Evolutionary conservation across 2,329 filamentous ascomycete genomes (phyloP), one percentile per base, ranked within the genome.

Genomic region (Penicillium vulpinum): DNA sequence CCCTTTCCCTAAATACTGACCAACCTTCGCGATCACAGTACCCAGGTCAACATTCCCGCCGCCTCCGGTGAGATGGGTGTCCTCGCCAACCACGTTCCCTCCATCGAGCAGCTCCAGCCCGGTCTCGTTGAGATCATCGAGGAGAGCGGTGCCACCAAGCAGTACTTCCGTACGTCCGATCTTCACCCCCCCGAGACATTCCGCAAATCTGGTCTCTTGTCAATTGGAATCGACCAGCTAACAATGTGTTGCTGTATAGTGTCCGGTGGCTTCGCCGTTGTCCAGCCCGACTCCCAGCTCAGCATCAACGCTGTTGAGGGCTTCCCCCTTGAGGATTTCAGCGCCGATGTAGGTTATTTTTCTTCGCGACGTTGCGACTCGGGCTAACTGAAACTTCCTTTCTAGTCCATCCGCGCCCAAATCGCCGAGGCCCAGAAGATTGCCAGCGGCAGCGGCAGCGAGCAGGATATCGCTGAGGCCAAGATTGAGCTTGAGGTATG

Each of bases 61-160:
- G 94, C 96, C 79, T 95, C 92, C 62, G 94, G 94, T 77, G 94
- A 97, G 72, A 99, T 99, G 94, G 94, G 94, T 89, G 89, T 99
- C 72, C 89, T 99, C 75, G 94, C 94, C 77, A 95, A 94, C 85
- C 94, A 99, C 86, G 94, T 99, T 72, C 92, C 94, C 65, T 92
- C 92, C 62, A 97, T 99, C 75, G 94, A 99, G 85, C 94, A 99
- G 85, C 85, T 99, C 79, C 96, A 95, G 86, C 92, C 94, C 61
- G 94, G 94, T 73, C 81, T 97, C 68, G 85, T 99, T 68, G 93
- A 97, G 84, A 85, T 99, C 74, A 86, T 97, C 68, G 93, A 97
- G 84, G 94, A 99, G 85, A 85, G 81, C 74, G 90, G 91, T 74
- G 75, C 77, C 66, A 88, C 77, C 89, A 99, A 99, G 87, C 91